Conservation (phyloP, 192 early-diverging fungal genomes). For the Oehlia diaphana region DNA sequence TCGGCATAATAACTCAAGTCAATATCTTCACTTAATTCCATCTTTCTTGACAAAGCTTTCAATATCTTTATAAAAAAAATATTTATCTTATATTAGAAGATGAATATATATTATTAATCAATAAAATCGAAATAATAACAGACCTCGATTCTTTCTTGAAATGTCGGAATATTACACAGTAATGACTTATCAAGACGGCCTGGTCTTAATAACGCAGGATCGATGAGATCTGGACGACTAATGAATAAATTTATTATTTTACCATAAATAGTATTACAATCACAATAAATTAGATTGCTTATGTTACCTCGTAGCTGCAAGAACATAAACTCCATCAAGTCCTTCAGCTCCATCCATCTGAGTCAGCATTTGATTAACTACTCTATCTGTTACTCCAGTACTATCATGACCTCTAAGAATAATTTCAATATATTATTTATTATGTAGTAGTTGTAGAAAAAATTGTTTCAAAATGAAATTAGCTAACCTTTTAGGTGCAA, state of each 20-base stretch:
- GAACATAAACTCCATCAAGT: slow-evolving; percentile 91
- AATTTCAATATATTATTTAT: not conserved
- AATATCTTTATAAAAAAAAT: slow-evolving; percentile 61
- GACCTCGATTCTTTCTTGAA: slow-evolving; percentile 71
- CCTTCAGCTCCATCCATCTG: slow-evolving; percentile 99
- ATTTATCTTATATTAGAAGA: no score
- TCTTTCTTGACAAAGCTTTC: slow-evolving; percentile 66
- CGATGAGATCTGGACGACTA: slow-evolving; percentile 83
- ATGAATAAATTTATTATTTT: not conserved
- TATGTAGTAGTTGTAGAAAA: not conserved
- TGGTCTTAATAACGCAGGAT: slow-evolving; percentile 78
- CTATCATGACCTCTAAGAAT: slow-evolving; percentile 88
- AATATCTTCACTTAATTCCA: slow-evolving; percentile 61
- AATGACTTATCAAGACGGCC: slow-evolving; percentile 84
- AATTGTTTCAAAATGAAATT: not conserved
- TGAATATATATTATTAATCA: no score
- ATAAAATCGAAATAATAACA: not conserved
- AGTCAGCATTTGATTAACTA: slow-evolving; percentile 98
- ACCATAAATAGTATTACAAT: not conserved
- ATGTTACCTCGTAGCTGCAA: slow-evolving; percentile 82
- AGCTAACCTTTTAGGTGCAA: slow-evolving; percentile 82
- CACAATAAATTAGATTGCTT: not conserved
- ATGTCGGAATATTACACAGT: slow-evolving; percentile 80
- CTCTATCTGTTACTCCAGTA: slow-evolving; percentile 97
- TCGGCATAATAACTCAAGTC: slow-evolving; percentile 65